Base-by-base conservation (phyloP, 306 rosid genomes). In the Alnus glutinosa region DNA sequence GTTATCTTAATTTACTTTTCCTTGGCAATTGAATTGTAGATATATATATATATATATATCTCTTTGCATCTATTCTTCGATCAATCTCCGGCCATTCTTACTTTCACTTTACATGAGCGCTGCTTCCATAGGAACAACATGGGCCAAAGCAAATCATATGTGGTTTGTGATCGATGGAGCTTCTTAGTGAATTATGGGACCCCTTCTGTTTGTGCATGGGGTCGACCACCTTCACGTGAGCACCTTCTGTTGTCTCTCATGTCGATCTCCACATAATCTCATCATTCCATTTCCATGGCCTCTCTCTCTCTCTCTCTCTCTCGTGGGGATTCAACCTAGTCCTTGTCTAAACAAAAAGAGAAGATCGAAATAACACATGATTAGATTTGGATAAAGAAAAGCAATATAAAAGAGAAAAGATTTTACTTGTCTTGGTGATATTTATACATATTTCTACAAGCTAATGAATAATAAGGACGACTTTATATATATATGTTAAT, bases 231-330 rank as follows among this genome's bases (percentile, higher is more conserved):
- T 84, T 87, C 93, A 89, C 96, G 83, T 82, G 96, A 83, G 32
- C 86, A 87, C 88, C 86, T 84, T 87, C 89, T 82, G 71, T 79
- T 87, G 85, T 85, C 89, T 85, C 89, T 80, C 91, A 78, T 86
- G 87, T 23, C 28, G 28, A 23, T 78, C 76, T 84, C 59, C 83
- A 59, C 61, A 49, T 47, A 71, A 73, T 3, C 82, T 83, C 83
- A 83, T 82, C 58, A 42, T 42, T 42, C 46, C 46, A 42, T 42
- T 42, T 42, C 46, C 46, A 42, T 42, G 46, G 46, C 9, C 7
- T 42, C 46, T 42, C 46, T 42, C 44, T 3, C 44, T 81, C 78
- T 83, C 55, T 59, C 23, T 28, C 76, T 75, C 46, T 52, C 36
- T 68, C 4, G 34, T 58, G 78, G 75, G 52, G 36, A 70, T 70